Conservation (phyloP, 495 filamentous ascomycete species). For the Podospora anserina region DNA sequence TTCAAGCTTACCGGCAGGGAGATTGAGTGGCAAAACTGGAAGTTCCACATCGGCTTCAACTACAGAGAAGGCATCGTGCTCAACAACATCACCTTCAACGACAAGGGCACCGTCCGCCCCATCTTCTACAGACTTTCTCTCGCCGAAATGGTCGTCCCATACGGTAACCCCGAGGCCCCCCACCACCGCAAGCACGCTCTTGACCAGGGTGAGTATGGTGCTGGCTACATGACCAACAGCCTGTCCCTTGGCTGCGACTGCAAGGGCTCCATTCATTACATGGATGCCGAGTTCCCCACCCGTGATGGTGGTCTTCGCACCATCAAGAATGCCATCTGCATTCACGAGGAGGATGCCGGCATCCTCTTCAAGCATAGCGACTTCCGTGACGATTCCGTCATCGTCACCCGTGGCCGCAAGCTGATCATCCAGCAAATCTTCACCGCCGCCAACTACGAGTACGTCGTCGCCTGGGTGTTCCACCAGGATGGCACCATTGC, state of each 20-base stretch:
- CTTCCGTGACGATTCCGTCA: slow-evolving; percentile 84
- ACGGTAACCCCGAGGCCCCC: slow-evolving; percentile 88
- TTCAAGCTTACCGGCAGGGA: slow-evolving; percentile 75
- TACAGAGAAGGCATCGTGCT: slow-evolving; percentile 92
- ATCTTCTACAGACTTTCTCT: slow-evolving; percentile 91
- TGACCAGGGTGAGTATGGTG: slow-evolving; percentile 90
- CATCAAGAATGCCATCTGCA: slow-evolving; percentile 95
- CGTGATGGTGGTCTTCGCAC: slow-evolving; percentile 69
- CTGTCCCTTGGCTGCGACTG: slow-evolving; percentile 89
- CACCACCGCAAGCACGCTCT: slow-evolving; percentile 95
- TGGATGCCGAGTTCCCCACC: slow-evolving; percentile 79
- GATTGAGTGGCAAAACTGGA: slow-evolving; percentile 96
- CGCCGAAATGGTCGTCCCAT: slow-evolving; percentile 95
- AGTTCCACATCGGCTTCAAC: slow-evolving; percentile 91
- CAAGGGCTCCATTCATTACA: slow-evolving; percentile 91
- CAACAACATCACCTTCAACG: slow-evolving; percentile 88
- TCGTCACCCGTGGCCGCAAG: slow-evolving; percentile 84
- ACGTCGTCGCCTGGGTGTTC: slow-evolving; percentile 89
- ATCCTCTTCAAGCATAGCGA: slow-evolving; percentile 97
- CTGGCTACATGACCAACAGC: slow-evolving; percentile 93
- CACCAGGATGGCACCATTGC: slow-evolving; percentile 92
- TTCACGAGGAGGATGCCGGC: slow-evolving; percentile 92
- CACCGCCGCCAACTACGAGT: slow-evolving; percentile 97
- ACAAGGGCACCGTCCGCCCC: slow-evolving; percentile 74
- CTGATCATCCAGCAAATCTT: slow-evolving; percentile 90